Conservation (phyloP, 768 basidiomycete genomes). For the Lanmaoa rubissima region DNA sequence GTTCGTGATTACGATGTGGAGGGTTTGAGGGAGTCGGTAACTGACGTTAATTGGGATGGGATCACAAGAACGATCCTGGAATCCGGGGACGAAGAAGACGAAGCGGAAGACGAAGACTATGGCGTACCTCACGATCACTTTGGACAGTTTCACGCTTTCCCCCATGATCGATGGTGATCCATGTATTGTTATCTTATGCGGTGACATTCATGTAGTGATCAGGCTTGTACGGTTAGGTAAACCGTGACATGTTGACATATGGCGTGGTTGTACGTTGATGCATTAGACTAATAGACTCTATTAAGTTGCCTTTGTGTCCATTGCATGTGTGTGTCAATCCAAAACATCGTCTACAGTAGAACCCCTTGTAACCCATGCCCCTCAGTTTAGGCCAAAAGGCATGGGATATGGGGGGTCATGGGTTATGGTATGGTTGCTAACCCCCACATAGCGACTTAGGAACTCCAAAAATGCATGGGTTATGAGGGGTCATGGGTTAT, state of each 20-base stretch:
- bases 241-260: not conserved
- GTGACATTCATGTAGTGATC: too few relatives aligned
- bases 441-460: too few relatives aligned
- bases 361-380: too few relatives aligned
- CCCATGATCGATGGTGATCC: not conserved
- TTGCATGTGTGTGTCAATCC: not conserved
- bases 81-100: not conserved
- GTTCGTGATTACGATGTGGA: constrained; percentile 1
- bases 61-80: not conserved
- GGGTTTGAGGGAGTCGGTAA: constrained; percentile 3
- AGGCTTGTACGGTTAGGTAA: not conserved
- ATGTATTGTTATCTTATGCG: too few relatives aligned
- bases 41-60: constrained; percentile 21
- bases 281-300: not conserved
- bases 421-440: too few relatives aligned
- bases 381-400: too few relatives aligned
- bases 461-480: too few relatives aligned
- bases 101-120: not conserved
- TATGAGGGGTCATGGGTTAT: too few relatives aligned
- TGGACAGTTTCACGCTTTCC: not conserved
- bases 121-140: not conserved
- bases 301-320: not conserved
- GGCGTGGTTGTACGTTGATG: not conserved
- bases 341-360: too few relatives aligned
- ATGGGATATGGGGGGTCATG: too few relatives aligned